These are phyloP conservation scores for Solanum virginianum DNA, from an alignment of 257 asterid genomes.

Conservation along the genomic window DNA sequence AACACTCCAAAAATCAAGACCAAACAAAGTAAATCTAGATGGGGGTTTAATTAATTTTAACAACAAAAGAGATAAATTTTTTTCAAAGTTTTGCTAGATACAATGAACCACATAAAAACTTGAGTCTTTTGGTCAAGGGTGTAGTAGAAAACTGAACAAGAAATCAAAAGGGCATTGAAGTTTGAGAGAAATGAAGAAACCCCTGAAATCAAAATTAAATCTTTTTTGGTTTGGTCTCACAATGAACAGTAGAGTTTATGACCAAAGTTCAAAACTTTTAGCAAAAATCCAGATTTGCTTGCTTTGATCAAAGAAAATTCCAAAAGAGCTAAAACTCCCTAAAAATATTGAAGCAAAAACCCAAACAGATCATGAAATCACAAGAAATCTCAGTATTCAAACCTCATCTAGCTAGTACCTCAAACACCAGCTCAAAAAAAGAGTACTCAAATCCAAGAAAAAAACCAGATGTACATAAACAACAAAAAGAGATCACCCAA, in stretches of 20 bases:
- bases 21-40: conserved; percentile 12
- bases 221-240: conserved; percentile 5
- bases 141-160: background rate
- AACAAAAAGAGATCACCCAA: background rate
- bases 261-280: conserved; percentile 3
- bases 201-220: conserved; percentile 20
- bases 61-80: background rate
- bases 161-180: background rate
- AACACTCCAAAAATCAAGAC: conserved; percentile 12
- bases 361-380: conserved; percentile 39
- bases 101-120: background rate
- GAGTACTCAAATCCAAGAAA: background rate
- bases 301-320: conserved; percentile 4
- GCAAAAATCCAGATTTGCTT: conserved; percentile 25
- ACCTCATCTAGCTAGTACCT: background rate
- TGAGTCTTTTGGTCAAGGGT: background rate
- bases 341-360: background rate
- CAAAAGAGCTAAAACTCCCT: background rate
- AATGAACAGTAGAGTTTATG: conserved; percentile 28
- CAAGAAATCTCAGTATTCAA: conserved; percentile 11
- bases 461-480: background rate
- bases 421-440: background rate
- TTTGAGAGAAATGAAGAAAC: conserved; percentile 8
- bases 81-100: background rate
- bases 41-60: background rate